Evolutionary conservation across 2,329 filamentous ascomycete species (phyloP), one percentile per base, ranked within the genome.

Genomic region (Fusarium dlaminii): DNA sequence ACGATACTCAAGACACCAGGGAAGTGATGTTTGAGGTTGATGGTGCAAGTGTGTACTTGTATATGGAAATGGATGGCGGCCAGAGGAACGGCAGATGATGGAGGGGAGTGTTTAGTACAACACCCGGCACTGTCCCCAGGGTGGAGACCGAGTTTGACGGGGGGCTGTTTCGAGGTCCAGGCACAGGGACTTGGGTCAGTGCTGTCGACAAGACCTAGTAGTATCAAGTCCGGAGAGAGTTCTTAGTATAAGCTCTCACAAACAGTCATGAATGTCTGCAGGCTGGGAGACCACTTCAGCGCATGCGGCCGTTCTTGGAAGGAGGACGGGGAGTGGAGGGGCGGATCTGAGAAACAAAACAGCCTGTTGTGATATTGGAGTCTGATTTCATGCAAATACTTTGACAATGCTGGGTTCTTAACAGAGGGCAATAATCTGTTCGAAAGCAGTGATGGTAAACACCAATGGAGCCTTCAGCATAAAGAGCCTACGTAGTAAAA

Each of bases 261-360:
- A 76, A 73, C 74, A 62, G 77, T 64, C 67, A 75, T 65, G 58
- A 72, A 62, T 70, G 73, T 71, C 75, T 75, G 78, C 74, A 74
- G 75, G 70, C 72, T 78, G 66, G 70, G 65, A 77, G 70, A 71
- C 74, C 73, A 72, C 74, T 75, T 74, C 81, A 83, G 82, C 82
- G 82, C 81, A 84, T 82, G 83, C 82, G 82, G 82, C 85, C 84
- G 79, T 82, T 84, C 83, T 85, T 81, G 85, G 85, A 86, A 87
- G 85, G 84, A 86, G 85, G 83, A 81, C 68, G 68, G 70, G 70
- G 74, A 65, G 71, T 74, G 77, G 76, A 77, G 74, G 76, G 76
- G 76, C 70, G 72, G 74, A 74, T 76, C 66, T 77, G 70, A 52
- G 76, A 77, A 77, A 70, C 72, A 75, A 71, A 73, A 70, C 74